Percentiles rank a stretch among this genome's conserved stretches.
These are phyloP conservation scores for Sporothrix protearum DNA, from an alignment of 2,329 filamentous ascomycete species.

Conservation along the genomic window DNA sequence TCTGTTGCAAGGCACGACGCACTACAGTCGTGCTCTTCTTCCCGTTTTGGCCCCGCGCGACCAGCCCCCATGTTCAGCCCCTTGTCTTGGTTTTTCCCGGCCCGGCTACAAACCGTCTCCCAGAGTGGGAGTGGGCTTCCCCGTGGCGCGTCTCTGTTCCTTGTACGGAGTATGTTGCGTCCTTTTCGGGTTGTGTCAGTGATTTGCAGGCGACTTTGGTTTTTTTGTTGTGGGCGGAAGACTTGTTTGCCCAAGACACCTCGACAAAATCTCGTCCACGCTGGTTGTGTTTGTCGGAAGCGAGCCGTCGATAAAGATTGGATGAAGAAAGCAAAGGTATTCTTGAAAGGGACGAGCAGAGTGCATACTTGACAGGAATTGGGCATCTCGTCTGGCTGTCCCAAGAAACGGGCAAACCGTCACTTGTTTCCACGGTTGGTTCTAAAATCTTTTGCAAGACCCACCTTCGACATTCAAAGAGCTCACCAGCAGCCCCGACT, in stretches of 20 bases:
- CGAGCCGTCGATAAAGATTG: not conserved
- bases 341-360: no score
- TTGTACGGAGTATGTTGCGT: not conserved
- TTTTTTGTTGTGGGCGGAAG: not conserved
- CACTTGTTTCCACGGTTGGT: not conserved
- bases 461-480: not conserved
- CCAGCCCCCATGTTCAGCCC: slow-evolving; percentile 4
- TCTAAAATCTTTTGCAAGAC: not conserved
- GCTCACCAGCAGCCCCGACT: not conserved
- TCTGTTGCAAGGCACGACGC: not conserved
- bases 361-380: no score
- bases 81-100: slow-evolving; percentile 16
- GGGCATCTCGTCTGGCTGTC: not conserved
- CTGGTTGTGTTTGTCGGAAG: not conserved
- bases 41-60: slow-evolving; percentile 6
- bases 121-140: slow-evolving; percentile 38
- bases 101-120: slow-evolving; percentile 10
- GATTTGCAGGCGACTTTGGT: not conserved
- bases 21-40: not conserved
- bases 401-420: slow-evolving; percentile 2
- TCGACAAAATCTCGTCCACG: not conserved
- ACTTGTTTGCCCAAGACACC: not conserved
- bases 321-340: not conserved
- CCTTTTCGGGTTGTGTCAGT: not conserved
- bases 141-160: not conserved